Percentiles rank a stretch among this genome's conserved stretches.
phyloP scores from a whole-genome alignment of 2,329 filamentous ascomycete species.

The Moelleriella libera region DNA sequence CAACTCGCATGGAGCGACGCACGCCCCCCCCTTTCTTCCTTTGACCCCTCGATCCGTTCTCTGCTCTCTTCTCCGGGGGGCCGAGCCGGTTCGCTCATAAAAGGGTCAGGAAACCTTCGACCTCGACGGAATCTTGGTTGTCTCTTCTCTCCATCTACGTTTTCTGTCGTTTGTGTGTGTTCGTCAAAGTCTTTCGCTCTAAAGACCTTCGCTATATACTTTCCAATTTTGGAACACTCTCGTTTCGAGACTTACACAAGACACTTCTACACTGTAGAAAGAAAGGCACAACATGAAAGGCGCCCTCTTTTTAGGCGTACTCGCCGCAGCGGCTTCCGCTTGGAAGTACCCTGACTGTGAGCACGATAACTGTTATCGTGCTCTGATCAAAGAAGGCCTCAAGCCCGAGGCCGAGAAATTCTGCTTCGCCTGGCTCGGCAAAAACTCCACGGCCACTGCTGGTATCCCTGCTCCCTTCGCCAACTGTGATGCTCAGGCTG shows the following conservation, averaged over 20 bases:
- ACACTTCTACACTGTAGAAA: background rate
- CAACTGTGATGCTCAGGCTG: slow-evolving; percentile 13
- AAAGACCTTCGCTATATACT: slow-evolving; percentile 1
- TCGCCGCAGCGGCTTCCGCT: slow-evolving; percentile 16
- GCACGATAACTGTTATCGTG: slow-evolving; percentile 20
- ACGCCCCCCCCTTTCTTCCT: background rate
- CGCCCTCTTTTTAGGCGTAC: slow-evolving; percentile 14
- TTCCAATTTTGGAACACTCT: slow-evolving; percentile 9
- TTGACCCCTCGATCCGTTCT: background rate
- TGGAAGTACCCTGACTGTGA: slow-evolving; percentile 15
- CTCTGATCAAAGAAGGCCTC: slow-evolving; percentile 18
- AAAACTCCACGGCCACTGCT: slow-evolving; percentile 11
- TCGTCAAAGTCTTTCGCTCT: slow-evolving; percentile 2
- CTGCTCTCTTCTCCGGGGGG: background rate
- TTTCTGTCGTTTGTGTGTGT: slow-evolving; percentile 1
- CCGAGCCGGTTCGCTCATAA: slow-evolving; percentile 1
- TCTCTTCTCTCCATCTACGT: background rate
- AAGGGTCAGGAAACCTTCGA: background rate
- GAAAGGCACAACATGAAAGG: slow-evolving; percentile 18
- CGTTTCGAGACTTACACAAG: slow-evolving; percentile 4
- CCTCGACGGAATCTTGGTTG: background rate
- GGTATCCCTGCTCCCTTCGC: slow-evolving; percentile 16
- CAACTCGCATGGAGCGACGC: background rate
- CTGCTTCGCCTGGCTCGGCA: slow-evolving; percentile 18
- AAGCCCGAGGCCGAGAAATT: slow-evolving; percentile 13